Evolutionary conservation across 768 basidiomycete species (phyloP).

Genomic region (Phaeolepiota aurea): DNA sequence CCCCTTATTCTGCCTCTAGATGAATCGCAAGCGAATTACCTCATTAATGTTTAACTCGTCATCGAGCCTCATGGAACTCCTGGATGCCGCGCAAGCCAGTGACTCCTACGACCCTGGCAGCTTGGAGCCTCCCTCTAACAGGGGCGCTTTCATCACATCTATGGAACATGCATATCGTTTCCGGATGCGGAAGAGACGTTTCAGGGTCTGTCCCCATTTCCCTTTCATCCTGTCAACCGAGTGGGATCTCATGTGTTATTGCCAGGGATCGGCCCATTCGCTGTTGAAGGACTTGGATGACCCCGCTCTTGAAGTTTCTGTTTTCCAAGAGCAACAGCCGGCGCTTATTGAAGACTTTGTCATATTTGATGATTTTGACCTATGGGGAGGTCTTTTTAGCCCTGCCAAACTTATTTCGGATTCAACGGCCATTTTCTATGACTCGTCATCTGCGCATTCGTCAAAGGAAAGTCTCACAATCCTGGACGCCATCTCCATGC

Average conservation of each 20-base stretch:
- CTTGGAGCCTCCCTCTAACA: too few relatives aligned
- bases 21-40: background rate
- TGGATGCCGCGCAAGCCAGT: too few relatives aligned
- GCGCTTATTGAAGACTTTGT: background rate
- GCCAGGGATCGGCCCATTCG: background rate
- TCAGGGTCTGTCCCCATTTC: slow-evolving; percentile 1
- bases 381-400: too few relatives aligned
- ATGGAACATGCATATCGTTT: slow-evolving; percentile 1
- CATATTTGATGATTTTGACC: background rate
- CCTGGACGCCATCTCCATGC: too few relatives aligned
- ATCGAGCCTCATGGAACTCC: too few relatives aligned
- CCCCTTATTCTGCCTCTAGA: background rate
- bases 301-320: background rate
- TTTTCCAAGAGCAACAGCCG: background rate
- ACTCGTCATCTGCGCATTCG: too few relatives aligned
- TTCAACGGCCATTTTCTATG: too few relatives aligned
- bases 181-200: background rate
- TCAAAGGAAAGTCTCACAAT: too few relatives aligned
- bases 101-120: too few relatives aligned
- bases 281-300: background rate
- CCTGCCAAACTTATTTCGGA: too few relatives aligned
- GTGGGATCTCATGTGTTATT: background rate
- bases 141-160: background rate
- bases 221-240: too few relatives aligned
- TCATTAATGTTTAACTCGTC: too few relatives aligned